These are phyloP conservation scores for Diaporthe sp. DNA, from an alignment of 2,329 filamentous ascomycete genomes.

Conservation along the genomic window DNA sequence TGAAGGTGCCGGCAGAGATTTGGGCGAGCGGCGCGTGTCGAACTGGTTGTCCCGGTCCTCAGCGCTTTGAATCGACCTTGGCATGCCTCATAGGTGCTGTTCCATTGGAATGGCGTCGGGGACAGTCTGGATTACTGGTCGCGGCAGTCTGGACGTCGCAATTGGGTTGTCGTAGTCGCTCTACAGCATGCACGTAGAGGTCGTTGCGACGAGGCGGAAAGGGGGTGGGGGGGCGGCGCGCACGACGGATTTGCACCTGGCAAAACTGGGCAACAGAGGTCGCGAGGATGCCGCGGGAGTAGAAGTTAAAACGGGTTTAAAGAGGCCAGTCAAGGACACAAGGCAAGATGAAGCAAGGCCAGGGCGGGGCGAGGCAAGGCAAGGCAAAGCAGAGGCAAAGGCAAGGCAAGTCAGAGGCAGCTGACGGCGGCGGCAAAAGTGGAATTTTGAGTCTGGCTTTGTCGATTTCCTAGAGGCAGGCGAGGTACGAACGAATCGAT, in stretches of 20 bases:
- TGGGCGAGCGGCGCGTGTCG: slow-evolving; percentile 26
- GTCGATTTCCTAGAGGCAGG: slow-evolving; percentile 1
- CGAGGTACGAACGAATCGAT: slow-evolving; percentile 17
- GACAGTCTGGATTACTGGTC: background rate
- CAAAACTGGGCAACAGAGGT: slow-evolving; percentile 23
- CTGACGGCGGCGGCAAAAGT: slow-evolving; percentile 6
- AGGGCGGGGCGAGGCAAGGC: background rate
- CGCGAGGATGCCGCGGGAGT: background rate
- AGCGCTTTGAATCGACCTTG: slow-evolving; percentile 33
- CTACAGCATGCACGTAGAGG: slow-evolving; percentile 19
- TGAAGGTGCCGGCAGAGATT: slow-evolving; percentile 9
- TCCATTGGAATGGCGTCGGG: slow-evolving; percentile 13
- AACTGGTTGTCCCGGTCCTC: slow-evolving; percentile 29
- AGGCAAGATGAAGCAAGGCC: slow-evolving; percentile 12
- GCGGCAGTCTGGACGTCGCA: background rate
- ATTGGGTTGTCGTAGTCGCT: slow-evolving; percentile 16
- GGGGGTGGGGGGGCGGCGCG: background rate
- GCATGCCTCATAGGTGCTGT: slow-evolving; percentile 36
- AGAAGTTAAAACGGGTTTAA: background rate
- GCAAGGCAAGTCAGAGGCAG: slow-evolving; percentile 5
- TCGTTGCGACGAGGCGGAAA: slow-evolving; percentile 5
- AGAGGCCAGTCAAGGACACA: slow-evolving; percentile 11
- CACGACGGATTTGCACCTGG: slow-evolving; percentile 22
- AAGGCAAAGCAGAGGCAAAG: background rate
- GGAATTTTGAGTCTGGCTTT: slow-evolving; percentile 18